Base-by-base conservation (phyloP, 2,329 filamentous ascomycete genomes). In the Botrytis sinoallii region DNA sequence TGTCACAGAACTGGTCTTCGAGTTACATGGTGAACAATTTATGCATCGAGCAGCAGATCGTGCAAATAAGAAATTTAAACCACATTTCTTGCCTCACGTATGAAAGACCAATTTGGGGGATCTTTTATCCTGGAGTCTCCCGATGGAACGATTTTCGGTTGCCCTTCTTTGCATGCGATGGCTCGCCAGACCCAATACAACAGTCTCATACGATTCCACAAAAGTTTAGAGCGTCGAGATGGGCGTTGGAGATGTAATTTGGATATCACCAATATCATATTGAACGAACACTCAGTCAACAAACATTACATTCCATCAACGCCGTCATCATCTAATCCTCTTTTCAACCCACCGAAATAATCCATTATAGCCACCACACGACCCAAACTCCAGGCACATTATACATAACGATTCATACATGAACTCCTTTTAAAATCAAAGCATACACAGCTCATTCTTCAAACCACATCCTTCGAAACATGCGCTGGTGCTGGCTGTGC, bases 11-110 rank as follows among this genome's bases (percentile, higher is more conserved):
- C 85, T 98, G 79, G 87, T 91, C 0, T 96, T 98, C 79, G 95
- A 98, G 81, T 85, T 98, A 2, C 88, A 95, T 76, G 96, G 96
- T 4, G 92, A 94, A 78, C 93, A 97, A 81, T 95, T 98, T 80
- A 90, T 94, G 85, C 89, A 91, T 77, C 88, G 94, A 18, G 91
- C 95, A 3, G 90, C 92, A 25, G 95, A 98, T 81, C 86, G 96
- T 35, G 93, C 94, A 67, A 97, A 92, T 79, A 94, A 90, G 84
- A 98, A 97, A 84, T 97, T 97, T 83, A 97, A 96, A 83, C 87
- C 89, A 80, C 94, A 95, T 81, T 94, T 93, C 79, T 85, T 94
- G 76, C 87, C 90, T 67, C 90, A 93, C 76, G 82, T 97, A 22
- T 97, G 85, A 92, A 71, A 46, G 22, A 9, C 25, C 22, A 52